A percentile compares a stretch with the other conserved stretches of the same genome.
Evolutionary conservation across 805 yeast genomes (phyloP).

Genomic region (Wickerhamiella azymoides): DNA sequence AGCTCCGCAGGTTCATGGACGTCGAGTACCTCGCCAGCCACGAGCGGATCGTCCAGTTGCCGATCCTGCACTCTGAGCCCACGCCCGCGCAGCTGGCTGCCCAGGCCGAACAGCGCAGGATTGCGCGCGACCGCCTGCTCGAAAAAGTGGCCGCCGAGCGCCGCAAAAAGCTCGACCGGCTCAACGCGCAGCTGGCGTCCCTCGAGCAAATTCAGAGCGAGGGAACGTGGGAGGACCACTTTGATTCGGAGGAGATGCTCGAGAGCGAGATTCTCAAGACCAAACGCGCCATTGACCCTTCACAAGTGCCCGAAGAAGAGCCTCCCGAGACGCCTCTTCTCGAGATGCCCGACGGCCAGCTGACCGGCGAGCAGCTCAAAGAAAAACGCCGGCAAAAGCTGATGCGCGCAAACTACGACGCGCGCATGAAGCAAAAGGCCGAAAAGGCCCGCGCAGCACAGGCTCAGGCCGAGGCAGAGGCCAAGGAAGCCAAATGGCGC

Average conservation of each 20-base stretch:
- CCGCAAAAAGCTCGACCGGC: conserved; percentile 88
- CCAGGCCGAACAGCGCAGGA: not conserved
- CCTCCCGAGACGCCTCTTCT: conserved; percentile 57
- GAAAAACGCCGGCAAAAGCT: conserved; percentile 78
- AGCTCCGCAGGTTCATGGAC: conserved; percentile 42
- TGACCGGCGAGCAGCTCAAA: conserved; percentile 63
- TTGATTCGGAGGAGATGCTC: conserved; percentile 35
- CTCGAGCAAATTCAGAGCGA: conserved; percentile 31
- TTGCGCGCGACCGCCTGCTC: conserved; percentile 47
- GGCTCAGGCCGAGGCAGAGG: conserved; percentile 44
- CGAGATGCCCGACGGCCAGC: conserved; percentile 72
- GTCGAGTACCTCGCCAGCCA: conserved; percentile 48
- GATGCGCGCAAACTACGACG: conserved; percentile 76
- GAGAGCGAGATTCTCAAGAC: conserved; percentile 37
- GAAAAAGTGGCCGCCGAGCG: conserved; percentile 52
- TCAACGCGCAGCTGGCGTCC: conserved; percentile 52
- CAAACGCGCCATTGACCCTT: not conserved
- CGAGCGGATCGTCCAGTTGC: conserved; percentile 75
- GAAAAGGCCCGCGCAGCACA: conserved; percentile 58
- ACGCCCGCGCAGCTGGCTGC: not conserved
- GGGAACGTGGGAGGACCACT: not conserved
- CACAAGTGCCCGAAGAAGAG: conserved; percentile 25
- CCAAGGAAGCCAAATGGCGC: conserved; percentile 67
- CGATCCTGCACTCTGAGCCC: conserved; percentile 39
- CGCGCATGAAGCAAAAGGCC: conserved; percentile 66